Conservation (phyloP, 2,329 filamentous ascomycete genomes). For the Lachnellula hyalina region DNA sequence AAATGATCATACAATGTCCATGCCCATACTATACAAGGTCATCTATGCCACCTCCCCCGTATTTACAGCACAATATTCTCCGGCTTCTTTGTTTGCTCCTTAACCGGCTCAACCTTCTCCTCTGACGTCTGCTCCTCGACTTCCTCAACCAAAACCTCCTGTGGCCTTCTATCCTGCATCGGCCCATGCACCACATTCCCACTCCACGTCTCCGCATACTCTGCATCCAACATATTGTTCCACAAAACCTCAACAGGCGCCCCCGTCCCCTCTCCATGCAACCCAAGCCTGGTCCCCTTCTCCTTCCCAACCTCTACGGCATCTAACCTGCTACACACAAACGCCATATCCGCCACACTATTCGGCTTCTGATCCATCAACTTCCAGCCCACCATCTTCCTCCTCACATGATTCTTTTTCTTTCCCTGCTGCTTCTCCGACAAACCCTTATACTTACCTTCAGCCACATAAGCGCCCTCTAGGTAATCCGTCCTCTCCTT, state of each 20-base stretch:
- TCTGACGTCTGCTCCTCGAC: neutral
- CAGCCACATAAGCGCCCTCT: neutral
- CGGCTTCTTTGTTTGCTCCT: neutral
- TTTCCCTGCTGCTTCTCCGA: neutral
- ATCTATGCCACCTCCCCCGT: neutral
- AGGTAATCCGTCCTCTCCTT: constrained; percentile 27
- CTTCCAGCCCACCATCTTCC: constrained; percentile 41
- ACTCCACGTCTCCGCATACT: constrained; percentile 34
- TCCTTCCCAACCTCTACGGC: constrained; percentile 22
- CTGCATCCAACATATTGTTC: constrained; percentile 33
- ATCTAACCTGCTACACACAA: constrained; percentile 31
- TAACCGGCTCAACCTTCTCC: neutral
- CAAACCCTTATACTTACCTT: no score
- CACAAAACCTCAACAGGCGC: constrained; percentile 29
- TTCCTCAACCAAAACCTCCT: neutral
- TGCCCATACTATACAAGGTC: neutral
- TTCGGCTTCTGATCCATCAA: constrained; percentile 57
- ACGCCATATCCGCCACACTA: constrained; percentile 56
- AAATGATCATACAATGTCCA: neutral
- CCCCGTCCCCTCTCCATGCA: constrained; percentile 16
- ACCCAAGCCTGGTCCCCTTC: constrained; percentile 14
- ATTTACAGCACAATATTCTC: neutral
- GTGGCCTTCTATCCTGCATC: neutral
- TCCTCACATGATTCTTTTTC: neutral
- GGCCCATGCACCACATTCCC: constrained; percentile 30